phyloP scores from a whole-genome alignment of 441 rosid genomes.

The Gossypium gossypioides region DNA sequence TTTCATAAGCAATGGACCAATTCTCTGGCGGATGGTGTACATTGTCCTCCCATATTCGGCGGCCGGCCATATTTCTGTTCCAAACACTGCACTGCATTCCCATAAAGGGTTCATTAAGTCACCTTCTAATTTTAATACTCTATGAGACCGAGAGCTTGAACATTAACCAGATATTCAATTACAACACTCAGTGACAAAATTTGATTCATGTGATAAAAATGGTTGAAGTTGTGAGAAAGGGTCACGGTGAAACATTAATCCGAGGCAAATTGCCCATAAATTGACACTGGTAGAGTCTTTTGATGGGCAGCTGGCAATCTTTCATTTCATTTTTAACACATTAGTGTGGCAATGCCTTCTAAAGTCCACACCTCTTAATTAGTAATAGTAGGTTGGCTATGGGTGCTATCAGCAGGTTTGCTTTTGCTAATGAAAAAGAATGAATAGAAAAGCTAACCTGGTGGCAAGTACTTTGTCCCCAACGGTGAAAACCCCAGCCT shows the following conservation, averaged over 20 bases:
- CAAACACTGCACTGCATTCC: constrained; percentile 86
- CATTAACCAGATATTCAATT: neutral
- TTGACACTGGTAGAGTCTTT: neutral
- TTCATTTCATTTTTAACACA: neutral
- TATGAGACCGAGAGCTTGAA: neutral
- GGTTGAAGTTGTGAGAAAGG: neutral
- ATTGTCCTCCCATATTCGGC: constrained; percentile 88
- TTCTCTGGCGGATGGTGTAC: constrained; percentile 86
- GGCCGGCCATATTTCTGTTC: constrained; percentile 90
- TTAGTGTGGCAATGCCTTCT: neutral
- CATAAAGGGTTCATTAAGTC: constrained; percentile 19
- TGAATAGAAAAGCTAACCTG: constrained; percentile 34
- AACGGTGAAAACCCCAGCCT: constrained; percentile 59
- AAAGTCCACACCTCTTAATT: neutral
- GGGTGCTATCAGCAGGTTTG: neutral
- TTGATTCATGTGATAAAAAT: neutral
- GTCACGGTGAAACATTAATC: neutral
- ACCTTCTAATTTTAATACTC: neutral
- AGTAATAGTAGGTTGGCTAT: neutral
- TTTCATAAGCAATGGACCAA: constrained; percentile 68
- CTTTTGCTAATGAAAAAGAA: neutral
- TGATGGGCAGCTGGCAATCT: neutral
- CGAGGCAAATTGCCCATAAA: neutral
- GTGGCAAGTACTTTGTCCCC: constrained; percentile 93
- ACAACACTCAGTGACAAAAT: neutral